A percentile compares a stretch with the other conserved stretches of the same genome.
These are phyloP conservation scores for Piromyces sp. DNA, from an alignment of 192 early-diverging fungal species.

Conservation along the genomic window DNA sequence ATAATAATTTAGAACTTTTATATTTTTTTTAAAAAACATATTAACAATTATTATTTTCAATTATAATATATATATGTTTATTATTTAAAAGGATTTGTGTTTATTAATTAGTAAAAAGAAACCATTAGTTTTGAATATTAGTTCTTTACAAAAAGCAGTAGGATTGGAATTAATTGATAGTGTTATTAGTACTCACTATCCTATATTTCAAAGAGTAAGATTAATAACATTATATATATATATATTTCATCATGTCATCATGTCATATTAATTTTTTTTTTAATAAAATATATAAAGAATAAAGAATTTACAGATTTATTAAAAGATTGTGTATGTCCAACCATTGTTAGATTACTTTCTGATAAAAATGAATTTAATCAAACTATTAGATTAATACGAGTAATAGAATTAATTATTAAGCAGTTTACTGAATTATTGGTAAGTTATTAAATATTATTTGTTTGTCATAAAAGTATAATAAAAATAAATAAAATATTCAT, in stretches of 20 bases:
- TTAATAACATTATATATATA: too few species aligned
- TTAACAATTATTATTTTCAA: too few species aligned
- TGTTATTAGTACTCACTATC: slow-evolving; percentile 58
- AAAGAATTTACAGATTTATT: slow-evolving; percentile 26
- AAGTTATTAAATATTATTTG: neutral
- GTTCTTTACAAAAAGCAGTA: neutral
- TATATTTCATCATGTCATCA: too few species aligned
- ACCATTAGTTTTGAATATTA: neutral
- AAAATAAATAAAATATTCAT: too few species aligned
- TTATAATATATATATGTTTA: too few species aligned
- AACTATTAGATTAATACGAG: slow-evolving; percentile 65
- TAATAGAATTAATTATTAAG: slow-evolving; percentile 64
- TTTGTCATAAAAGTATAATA: neutral
- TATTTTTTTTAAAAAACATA: too few species aligned
- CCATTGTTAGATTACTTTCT: slow-evolving; percentile 78
- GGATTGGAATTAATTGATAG: slow-evolving; percentile 76
- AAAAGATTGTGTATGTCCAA: slow-evolving; percentile 62
- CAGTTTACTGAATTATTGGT: slow-evolving; percentile 40
- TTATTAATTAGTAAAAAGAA: neutral
- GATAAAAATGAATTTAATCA: slow-evolving; percentile 70
- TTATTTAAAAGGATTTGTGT: neutral
- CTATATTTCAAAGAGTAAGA: slow-evolving; percentile 52
- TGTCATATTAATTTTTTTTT: too few species aligned
- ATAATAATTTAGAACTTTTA: too few species aligned
- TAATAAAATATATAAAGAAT: slow-evolving; percentile 22